Percentiles rank a stretch among this genome's conserved stretches.
Conservation (phyloP, 306 rosid species). For the Vigna nakashimae region DNA sequence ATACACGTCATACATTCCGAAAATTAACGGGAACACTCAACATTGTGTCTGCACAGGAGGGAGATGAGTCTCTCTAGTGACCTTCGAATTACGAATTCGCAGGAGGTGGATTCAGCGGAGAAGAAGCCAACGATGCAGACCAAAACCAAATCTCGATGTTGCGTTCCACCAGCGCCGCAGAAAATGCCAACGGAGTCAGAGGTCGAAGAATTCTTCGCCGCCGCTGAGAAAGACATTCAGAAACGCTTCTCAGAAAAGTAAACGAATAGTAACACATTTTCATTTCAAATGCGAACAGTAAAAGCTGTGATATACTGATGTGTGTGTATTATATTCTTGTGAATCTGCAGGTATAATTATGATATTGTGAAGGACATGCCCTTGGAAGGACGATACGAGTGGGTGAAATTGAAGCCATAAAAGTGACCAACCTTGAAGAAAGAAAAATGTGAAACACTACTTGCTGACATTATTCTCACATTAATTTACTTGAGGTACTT, state of each 20-base stretch:
- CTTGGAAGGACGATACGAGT: slow-evolving; percentile 82
- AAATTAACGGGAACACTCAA: slow-evolving; percentile 6
- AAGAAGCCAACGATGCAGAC: slow-evolving; percentile 18
- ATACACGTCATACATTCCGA: not conserved
- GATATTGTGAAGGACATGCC: slow-evolving; percentile 78
- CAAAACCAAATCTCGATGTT: slow-evolving; percentile 40
- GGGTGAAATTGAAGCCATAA: slow-evolving; percentile 76
- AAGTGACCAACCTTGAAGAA: slow-evolving; percentile 24
- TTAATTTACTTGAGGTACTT: slow-evolving; percentile 45
- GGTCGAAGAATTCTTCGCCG: slow-evolving; percentile 78
- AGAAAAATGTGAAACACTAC: slow-evolving; percentile 20
- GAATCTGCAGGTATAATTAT: slow-evolving; percentile 73
- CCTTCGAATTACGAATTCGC: slow-evolving; percentile 50
- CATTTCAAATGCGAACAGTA: not conserved
- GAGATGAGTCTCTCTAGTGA: slow-evolving; percentile 63
- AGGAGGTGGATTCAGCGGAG: slow-evolving; percentile 50
- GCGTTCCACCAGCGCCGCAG: slow-evolving; percentile 34
- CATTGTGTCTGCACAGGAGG: slow-evolving; percentile 52
- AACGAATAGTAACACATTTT: slow-evolving; percentile 31
- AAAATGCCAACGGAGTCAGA: slow-evolving; percentile 69
- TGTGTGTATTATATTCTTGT: not conserved
- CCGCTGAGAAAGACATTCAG: slow-evolving; percentile 71
- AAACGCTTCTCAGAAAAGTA: slow-evolving; percentile 66
- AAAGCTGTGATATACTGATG: not conserved
- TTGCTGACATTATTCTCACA: slow-evolving; percentile 44